Percentiles rank a stretch among this genome's conserved stretches.
Evolutionary conservation across 805 yeast species (phyloP).

Genomic region (Monosporozyma aerobia): DNA sequence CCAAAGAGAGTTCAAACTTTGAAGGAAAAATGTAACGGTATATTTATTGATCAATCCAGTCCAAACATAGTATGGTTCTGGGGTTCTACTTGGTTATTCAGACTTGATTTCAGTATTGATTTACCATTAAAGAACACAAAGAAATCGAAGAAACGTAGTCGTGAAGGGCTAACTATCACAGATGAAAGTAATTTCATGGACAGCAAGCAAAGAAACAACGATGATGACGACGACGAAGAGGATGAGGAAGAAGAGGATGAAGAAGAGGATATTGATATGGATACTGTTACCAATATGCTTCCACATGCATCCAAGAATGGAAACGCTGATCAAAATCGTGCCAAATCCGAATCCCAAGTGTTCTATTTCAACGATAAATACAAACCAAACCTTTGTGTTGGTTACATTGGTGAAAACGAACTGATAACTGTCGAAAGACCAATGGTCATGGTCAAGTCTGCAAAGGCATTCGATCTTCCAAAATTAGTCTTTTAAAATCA

Average conservation of each 20-base stretch:
- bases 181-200: conserved; percentile 32
- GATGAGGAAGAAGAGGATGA: neutral
- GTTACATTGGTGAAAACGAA: conserved; percentile 43
- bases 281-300: neutral
- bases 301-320: conserved; percentile 8
- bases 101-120: conserved; percentile 54
- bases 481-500: conserved; percentile 38
- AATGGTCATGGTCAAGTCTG: conserved; percentile 42
- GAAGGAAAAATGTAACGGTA: conserved; percentile 65
- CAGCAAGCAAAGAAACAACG: conserved; percentile 25
- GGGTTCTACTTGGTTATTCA: conserved; percentile 76
- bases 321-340: conserved; percentile 17
- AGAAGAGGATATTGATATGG: conserved; percentile 1
- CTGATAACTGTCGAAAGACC: conserved; percentile 75
- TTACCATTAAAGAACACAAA: conserved; percentile 37
- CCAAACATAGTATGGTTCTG: conserved; percentile 65
- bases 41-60: conserved; percentile 41
- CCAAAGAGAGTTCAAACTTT: conserved; percentile 53
- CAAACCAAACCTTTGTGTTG: conserved; percentile 58
- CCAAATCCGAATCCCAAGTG: conserved; percentile 30
- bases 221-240: conserved; percentile 9
- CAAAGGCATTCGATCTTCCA: conserved; percentile 58
- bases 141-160: conserved; percentile 32
- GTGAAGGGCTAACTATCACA: conserved; percentile 36
- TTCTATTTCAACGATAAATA: conserved; percentile 75